Evolutionary conservation across 2,329 filamentous ascomycete species (phyloP), one percentile per base, ranked within the genome.

Genomic region (Dactylellina drechsleri): DNA sequence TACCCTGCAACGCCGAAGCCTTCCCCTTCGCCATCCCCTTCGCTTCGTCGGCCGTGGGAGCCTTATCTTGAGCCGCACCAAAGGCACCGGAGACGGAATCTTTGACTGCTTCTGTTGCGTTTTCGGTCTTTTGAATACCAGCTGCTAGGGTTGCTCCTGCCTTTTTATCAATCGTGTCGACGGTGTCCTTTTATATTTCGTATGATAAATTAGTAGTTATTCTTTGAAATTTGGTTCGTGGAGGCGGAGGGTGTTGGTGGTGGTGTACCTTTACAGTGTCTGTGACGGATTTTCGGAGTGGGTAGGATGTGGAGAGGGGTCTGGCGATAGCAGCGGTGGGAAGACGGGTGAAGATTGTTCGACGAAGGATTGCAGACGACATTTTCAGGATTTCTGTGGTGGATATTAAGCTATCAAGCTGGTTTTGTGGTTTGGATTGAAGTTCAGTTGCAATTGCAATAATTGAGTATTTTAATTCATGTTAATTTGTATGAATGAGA

Each of bases 341-440:
- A 20, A 68, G 36, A 26, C 64, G 64, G 45, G 71, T 56, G 47
- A 75, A 49, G 59, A 68, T 40, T 2, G 58, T 49, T 36, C 71
- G 64, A 20, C 71, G 71, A 58, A 75, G 50, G 47, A 75, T 64
- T 65, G 67, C 28, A 16, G 64, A 66, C 58, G 71, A 75, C 71
- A 75, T 75, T 36, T 3, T 36, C n/a, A n/a, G n/a, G n/a, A n/a
- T 28, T 28, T 28, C 26, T 57, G 52, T 66, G 40, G 23, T 23
- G 4, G 23, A 23, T 23, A 23, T 23, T 23, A 23, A 23, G 23
- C 23, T 23, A 23, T 23, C 4, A 2, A 23, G 23, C 23, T 23
- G 4, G 23, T 23, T 23, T 4, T 4, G 23, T 23, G 23, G 23
- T 23, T 23, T 23, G 23, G 13, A 18, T 47, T 47, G 15, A 18